phyloP scores from a whole-genome alignment of 1,284 basidiomycete species.

The Papiliotrema flavescens region DNA sequence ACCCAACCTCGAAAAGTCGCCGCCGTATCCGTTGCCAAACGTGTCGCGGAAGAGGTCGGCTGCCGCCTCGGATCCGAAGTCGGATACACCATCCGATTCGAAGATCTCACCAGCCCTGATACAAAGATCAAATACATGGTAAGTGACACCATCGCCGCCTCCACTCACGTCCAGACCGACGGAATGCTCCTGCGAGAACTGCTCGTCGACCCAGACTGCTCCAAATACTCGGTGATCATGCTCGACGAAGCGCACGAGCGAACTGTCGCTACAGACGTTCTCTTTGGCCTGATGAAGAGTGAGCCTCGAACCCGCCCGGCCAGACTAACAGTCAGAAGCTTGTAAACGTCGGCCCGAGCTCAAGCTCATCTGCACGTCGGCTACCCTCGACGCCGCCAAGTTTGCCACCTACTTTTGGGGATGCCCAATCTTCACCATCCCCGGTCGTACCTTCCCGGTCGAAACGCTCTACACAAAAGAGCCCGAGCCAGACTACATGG shows the following conservation, averaged over 20 bases:
- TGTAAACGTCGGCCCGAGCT: constrained; percentile 90
- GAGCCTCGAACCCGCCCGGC: constrained; percentile 43
- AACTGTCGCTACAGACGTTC: constrained; percentile 94
- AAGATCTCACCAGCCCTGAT: constrained; percentile 96
- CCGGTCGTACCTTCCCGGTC: constrained; percentile 96
- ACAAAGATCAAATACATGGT: constrained; percentile 99
- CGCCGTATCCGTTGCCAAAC: constrained; percentile 98
- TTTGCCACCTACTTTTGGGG: constrained; percentile 98
- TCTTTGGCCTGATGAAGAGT: constrained; percentile 97
- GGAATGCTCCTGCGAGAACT: constrained; percentile 98
- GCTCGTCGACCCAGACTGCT: constrained; percentile 89
- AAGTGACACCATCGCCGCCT: constrained; percentile 5
- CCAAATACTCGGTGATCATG: constrained; percentile 92
- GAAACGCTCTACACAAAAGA: constrained; percentile 98
- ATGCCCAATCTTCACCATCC: constrained; percentile 99
- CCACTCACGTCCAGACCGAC: constrained; percentile 60
- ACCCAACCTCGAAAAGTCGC: constrained; percentile 98
- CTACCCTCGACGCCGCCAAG: constrained; percentile 98
- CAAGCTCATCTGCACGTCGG: constrained; percentile 96
- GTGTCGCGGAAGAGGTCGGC: constrained; percentile 96
- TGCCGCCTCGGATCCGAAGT: constrained; percentile 96
- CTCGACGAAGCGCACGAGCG: constrained; percentile 98
- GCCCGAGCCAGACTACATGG: constrained; percentile 96
- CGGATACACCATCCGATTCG: constrained; percentile 98
- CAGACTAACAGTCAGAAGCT: constrained; percentile 62